Base-by-base conservation (phyloP, 2,329 filamentous ascomycete species). In the Phyllosticta ampelicida region DNA sequence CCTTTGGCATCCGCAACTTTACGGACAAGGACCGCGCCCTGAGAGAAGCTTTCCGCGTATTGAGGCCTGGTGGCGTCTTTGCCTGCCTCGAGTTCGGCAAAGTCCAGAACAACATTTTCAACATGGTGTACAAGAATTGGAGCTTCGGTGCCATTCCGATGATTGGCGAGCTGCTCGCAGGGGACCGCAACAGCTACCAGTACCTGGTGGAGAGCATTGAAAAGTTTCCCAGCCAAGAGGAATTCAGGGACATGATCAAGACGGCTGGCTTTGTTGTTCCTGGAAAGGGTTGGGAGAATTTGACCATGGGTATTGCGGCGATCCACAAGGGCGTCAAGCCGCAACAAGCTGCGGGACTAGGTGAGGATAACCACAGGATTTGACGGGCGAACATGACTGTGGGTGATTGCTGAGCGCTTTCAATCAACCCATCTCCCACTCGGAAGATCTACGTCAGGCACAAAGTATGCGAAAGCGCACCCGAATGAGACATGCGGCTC, bases 121-220 rank as follows among this genome's bases (percentile, higher is more conserved):
- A 97, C 73, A 83, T 85, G 18, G 73, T 92, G 1, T 99, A 99
- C 75, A 95, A 96, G 79, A 82, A 87, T 60, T 99, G 95, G 91
- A 96, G 89, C 61, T 99, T 99, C 72, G 81, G 85, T 60, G 90
- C 90, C 11, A 99, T 99, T 63, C 94, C 94, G 0, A 73, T 99
- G 64, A 96, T 99, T 67, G 95, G 94, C 2, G 92, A 99, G 75
- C 70, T 99, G 61, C 91, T 99, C 16, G 92, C 94, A 1, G 90
- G 89, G 6, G 95, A 99, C 71, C 80, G 92, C 59, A 92, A 95
- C 68, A 96, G 90, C 71, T 99, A 99, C 73, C 94, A 99, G 78
- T 99, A 99, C 74, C 79, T 99, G 9, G 94, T 99, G 9, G 94
- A 99, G 79, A 96, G 91, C 73, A 99, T 99, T 72, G 91, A 96